phyloP scores from a whole-genome alignment of 805 yeast species.

The Hanseniaspora lindneri region DNA sequence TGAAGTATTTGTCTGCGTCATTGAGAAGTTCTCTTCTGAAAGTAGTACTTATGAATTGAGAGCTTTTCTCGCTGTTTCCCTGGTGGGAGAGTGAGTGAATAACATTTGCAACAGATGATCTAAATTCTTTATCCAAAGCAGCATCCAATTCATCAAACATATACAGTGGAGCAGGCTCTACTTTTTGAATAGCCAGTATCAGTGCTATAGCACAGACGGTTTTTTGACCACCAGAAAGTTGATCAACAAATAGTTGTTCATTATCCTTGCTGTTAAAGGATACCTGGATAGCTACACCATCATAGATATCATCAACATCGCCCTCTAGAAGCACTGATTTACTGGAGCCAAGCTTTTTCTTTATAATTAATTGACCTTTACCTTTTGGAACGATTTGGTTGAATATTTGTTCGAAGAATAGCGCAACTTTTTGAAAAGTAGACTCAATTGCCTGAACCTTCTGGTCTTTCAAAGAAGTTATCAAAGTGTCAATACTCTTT shows the following conservation, averaged over 20 bases:
- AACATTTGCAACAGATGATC: constrained; percentile 73
- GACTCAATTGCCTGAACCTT: constrained; percentile 72
- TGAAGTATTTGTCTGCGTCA: constrained; percentile 76
- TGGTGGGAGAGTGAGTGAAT: constrained; percentile 47
- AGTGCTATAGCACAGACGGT: constrained; percentile 92
- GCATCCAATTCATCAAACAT: constrained; percentile 95
- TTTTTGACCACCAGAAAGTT: constrained; percentile 92
- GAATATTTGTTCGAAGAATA: constrained; percentile 62
- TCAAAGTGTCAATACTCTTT: constrained; percentile 59
- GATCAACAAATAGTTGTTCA: constrained; percentile 80
- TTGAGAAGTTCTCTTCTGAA: constrained; percentile 86
- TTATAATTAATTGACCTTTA: constrained; percentile 60
- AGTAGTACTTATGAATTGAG: constrained; percentile 93
- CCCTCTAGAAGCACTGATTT: constrained; percentile 21
- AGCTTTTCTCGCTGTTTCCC: constrained; percentile 29
- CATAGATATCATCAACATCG: constrained; percentile 35
- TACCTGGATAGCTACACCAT: constrained; percentile 76
- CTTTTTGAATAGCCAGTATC: constrained; percentile 82
- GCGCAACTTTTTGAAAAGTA: constrained; percentile 66
- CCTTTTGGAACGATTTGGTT: constrained; percentile 76
- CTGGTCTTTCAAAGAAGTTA: constrained; percentile 56
- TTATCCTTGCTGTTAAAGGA: constrained; percentile 78
- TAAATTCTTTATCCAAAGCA: constrained; percentile 80
- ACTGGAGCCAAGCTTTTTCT: constrained; percentile 28
- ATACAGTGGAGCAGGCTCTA: constrained; percentile 96